A percentile compares a stretch with the other conserved stretches of the same genome.
phyloP scores from a whole-genome alignment of 2,329 filamentous ascomycete genomes.

The Beauveria varroae region DNA sequence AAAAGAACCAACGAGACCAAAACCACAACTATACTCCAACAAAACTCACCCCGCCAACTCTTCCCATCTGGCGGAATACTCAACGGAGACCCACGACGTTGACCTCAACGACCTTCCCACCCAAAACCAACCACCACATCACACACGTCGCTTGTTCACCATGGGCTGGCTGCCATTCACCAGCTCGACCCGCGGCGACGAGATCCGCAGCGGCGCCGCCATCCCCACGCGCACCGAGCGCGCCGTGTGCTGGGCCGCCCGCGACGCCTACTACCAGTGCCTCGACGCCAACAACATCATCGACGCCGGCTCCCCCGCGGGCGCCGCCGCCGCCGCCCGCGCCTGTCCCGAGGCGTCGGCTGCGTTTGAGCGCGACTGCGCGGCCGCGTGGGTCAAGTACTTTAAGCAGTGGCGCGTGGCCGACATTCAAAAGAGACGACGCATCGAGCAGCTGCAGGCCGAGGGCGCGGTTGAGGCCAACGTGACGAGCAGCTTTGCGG shows the following conservation, averaged over 20 bases:
- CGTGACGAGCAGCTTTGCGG: constrained; percentile 30
- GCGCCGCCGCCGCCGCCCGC: constrained; percentile 27
- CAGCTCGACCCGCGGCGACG: constrained; percentile 40
- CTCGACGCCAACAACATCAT: constrained; percentile 76
- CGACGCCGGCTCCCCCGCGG: constrained; percentile 45
- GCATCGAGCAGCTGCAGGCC: constrained; percentile 64
- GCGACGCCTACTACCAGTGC: constrained; percentile 83
- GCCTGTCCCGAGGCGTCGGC: constrained; percentile 33
- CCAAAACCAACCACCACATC: neutral
- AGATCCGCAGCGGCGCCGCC: constrained; percentile 50
- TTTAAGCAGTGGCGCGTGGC: constrained; percentile 96
- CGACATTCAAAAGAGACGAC: constrained; percentile 77
- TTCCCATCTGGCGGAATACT: neutral
- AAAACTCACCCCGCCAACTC: neutral
- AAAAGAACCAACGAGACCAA: too few relatives aligned
- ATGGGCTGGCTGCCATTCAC: constrained; percentile 45
- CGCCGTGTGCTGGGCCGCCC: constrained; percentile 78
- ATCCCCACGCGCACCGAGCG: constrained; percentile 82
- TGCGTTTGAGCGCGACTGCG: constrained; percentile 78
- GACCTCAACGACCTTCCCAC: neutral
- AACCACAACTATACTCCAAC: too few relatives aligned
- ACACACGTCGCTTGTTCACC: constrained; percentile 3
- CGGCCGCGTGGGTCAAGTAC: constrained; percentile 91
- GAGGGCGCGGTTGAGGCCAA: constrained; percentile 62
- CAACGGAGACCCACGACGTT: neutral